These are phyloP conservation scores for Calonectria montana DNA, from an alignment of 2,329 filamentous ascomycete genomes.

Conservation along the genomic window DNA sequence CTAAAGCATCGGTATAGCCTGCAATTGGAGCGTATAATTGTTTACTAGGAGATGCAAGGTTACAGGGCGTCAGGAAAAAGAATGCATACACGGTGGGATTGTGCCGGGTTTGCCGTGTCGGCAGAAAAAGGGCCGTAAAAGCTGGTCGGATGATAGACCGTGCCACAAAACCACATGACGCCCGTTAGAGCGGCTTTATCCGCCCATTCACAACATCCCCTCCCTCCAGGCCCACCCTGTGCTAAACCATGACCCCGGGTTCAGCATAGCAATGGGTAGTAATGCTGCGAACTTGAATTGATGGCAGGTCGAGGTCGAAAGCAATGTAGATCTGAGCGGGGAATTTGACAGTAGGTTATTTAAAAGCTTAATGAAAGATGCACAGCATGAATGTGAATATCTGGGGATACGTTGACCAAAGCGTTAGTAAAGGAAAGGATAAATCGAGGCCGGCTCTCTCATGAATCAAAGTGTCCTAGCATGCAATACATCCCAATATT, in stretches of 20 bases:
- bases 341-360: neutral
- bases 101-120: neutral
- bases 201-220: neutral
- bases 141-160: neutral
- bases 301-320: neutral
- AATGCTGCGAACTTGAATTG: neutral
- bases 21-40: too few relatives aligned
- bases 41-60: too few relatives aligned
- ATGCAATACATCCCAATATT: too few relatives aligned
- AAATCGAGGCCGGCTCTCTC: too few relatives aligned
- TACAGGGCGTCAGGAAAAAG: neutral
- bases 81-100: neutral
- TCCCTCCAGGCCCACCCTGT: too few relatives aligned
- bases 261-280: neutral
- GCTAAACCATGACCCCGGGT: neutral
- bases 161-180: neutral
- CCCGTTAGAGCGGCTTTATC: neutral
- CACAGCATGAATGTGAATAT: too few relatives aligned
- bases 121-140: neutral
- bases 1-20: neutral
- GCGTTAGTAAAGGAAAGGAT: too few relatives aligned
- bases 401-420: too few relatives aligned
- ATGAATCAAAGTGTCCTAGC: too few relatives aligned
- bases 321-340: neutral
- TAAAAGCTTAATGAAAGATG: too few relatives aligned